phyloP scores from a whole-genome alignment of 805 yeast genomes.

The Torulaspora maleeae region DNA sequence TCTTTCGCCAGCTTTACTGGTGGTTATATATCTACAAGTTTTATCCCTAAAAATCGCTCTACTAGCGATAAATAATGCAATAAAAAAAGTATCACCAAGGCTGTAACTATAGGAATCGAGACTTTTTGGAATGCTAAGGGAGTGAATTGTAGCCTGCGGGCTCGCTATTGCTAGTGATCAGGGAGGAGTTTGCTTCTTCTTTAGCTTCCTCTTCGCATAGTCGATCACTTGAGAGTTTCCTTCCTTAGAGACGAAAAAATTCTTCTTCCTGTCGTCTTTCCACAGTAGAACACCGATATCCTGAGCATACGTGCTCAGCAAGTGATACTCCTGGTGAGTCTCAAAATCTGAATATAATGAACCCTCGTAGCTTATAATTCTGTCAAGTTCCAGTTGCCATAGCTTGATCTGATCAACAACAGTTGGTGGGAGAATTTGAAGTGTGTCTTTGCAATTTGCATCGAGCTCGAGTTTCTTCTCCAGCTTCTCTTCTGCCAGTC shows the following conservation, averaged over 20 bases:
- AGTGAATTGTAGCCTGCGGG: not conserved
- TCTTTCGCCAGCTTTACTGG: not conserved
- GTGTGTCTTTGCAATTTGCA: constrained; percentile 43
- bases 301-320: constrained; percentile 68
- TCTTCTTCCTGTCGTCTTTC: constrained; percentile 64
- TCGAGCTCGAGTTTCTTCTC: constrained; percentile 62
- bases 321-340: constrained; percentile 68
- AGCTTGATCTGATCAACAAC: constrained; percentile 93
- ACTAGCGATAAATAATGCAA: constrained; percentile 1
- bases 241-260: constrained; percentile 82
- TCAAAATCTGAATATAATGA: constrained; percentile 83
- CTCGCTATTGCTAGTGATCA: not conserved
- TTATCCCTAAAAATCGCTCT: constrained; percentile 2
- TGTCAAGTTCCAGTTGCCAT: constrained; percentile 94
- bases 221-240: constrained; percentile 90
- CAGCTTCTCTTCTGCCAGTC: constrained; percentile 62
- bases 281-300: constrained; percentile 92
- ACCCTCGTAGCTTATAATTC: constrained; percentile 84
- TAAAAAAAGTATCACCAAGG: not conserved
- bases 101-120: not conserved
- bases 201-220: constrained; percentile 61
- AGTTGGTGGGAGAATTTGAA: constrained; percentile 82
- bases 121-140: not conserved
- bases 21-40: not conserved
- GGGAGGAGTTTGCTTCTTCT: constrained; percentile 10